Percentiles rank a stretch among this genome's conserved stretches.
Conservation (phyloP, 2,329 filamentous ascomycete genomes). For the Ascochyta clinopodiicola region DNA sequence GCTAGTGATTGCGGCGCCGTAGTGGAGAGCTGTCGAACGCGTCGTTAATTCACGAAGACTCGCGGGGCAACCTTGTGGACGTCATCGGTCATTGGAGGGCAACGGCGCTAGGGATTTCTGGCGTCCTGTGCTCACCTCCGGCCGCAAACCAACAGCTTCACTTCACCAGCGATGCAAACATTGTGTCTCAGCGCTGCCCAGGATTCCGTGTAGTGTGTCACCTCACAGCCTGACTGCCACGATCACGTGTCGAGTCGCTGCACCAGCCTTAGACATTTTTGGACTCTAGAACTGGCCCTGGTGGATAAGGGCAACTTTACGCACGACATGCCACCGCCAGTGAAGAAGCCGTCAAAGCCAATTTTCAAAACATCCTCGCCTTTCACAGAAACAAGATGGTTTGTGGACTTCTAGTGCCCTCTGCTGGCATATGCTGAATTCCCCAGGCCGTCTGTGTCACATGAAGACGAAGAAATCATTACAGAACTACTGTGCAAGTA, state of each 20-base stretch:
- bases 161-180: background rate
- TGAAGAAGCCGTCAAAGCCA: conserved; percentile 53
- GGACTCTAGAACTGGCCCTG: background rate
- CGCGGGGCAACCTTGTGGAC: conserved; percentile 16
- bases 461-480: conserved; percentile 67
- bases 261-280: background rate
- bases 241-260: background rate
- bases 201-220: background rate
- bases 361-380: conserved; percentile 71
- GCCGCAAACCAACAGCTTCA: background rate
- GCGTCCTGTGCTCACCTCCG: conserved; percentile 9
- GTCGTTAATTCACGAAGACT: conserved; percentile 16
- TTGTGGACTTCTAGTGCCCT: conserved; percentile 21
- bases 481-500: conserved; percentile 73
- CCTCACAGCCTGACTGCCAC: background rate
- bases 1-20: conserved; percentile 74
- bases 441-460: conserved; percentile 65
- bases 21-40: conserved; percentile 68
- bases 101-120: background rate
- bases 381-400: conserved; percentile 68
- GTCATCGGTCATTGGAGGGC: conserved; percentile 14
- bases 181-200: background rate
- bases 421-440: conserved; percentile 13
- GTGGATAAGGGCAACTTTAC: background rate
- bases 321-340: conserved; percentile 31